phyloP scores from a whole-genome alignment of 805 yeast genomes.

The Hanseniaspora meyeri region DNA sequence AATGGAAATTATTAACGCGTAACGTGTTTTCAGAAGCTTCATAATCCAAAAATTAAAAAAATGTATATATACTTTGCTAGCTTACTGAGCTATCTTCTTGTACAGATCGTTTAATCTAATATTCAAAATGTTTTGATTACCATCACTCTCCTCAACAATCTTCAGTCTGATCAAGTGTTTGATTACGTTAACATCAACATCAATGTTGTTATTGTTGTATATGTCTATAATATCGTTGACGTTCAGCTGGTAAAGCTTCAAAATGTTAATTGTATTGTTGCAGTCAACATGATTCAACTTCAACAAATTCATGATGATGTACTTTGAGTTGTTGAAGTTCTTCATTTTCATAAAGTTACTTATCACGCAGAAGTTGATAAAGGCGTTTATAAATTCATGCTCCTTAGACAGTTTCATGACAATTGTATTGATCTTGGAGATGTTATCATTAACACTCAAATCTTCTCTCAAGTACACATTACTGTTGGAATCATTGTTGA shows the following conservation, averaged over 20 bases:
- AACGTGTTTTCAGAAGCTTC: not conserved
- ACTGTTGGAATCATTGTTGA: not conserved
- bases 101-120: slow-evolving; percentile 2
- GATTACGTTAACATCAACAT: not conserved
- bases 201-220: not conserved
- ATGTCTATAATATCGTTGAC: slow-evolving; percentile 8
- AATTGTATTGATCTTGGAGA: not conserved
- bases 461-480: slow-evolving; percentile 11
- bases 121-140: slow-evolving; percentile 2
- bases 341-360: not conserved
- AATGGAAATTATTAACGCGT: not conserved
- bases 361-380: not conserved
- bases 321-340: not conserved
- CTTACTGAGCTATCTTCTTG: not conserved
- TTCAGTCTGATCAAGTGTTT: slow-evolving; percentile 8
- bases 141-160: slow-evolving; percentile 5
- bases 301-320: not conserved
- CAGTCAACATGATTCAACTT: not conserved
- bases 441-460: not conserved
- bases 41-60: not conserved
- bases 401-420: not conserved
- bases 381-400: not conserved
- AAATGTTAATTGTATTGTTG: not conserved
- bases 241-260: not conserved
- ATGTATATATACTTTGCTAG: too few species aligned